Base-by-base conservation (phyloP, 2,329 filamentous ascomycete species). In the Neofusicoccum ribis region DNA sequence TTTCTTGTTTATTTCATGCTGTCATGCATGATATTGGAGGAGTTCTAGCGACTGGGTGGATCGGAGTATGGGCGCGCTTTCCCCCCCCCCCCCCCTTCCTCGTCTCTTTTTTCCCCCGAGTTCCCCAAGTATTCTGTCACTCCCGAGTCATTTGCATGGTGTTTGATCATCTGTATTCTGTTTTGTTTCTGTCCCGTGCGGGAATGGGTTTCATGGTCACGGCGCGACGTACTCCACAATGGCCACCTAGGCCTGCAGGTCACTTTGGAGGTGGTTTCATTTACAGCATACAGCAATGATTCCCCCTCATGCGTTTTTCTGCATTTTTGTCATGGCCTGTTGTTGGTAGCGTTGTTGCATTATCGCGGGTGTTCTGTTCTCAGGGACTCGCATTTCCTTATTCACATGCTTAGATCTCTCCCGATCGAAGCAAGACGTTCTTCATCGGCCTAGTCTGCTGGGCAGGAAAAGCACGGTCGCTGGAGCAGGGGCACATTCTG, bases 261-360 rank as follows among this genome's bases (percentile, higher is more conserved):
- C 72, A 69, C 68, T 72, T 71, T 71, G 75, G 70, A 70, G 70
- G 73, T 72, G 73, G 72, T 70, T 74, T 72, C 72, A 70, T 77
- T 78, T 78, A 71, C 70, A 76, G 75, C 75, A 78, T 78, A 76
- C 74, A 77, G 76, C 76, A 74, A 77, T 77, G 76, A 78, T 78
- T 77, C 75, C 76, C 76, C 76, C 74, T 77, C 76, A 73, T 72
- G 75, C 76, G 75, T 74, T 77, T 65, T 64, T 52, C 54, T 59
- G 63, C 63, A 64, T 65, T 65, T 52, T 59, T 65, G 37, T 58
- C 54, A 60, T 65, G 52, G 63, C 56, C 47, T 61, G 50, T 31
- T 52, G 47, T 61, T 39, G 52, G 50, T 52, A 65, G 52, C 54
- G 63, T 52, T 60, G 63, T 60, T 65, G 63, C 63, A 65, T 65